These are phyloP conservation scores for Arctostaphylos glauca DNA, from an alignment of 148 eudicot species.

Conservation along the genomic window DNA sequence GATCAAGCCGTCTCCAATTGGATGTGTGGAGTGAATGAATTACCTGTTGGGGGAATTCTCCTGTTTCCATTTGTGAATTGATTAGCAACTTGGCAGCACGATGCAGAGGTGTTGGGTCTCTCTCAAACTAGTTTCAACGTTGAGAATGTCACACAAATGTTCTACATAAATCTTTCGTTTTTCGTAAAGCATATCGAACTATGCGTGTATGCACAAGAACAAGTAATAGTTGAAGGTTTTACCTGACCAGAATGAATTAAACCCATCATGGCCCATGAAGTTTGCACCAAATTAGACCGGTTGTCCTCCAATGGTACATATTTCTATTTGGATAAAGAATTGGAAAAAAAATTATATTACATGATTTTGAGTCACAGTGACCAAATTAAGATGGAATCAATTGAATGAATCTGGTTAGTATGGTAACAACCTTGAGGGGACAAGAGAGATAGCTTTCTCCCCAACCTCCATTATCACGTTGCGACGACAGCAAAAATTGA, in stretches of 20 bases:
- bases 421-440: slow-evolving; percentile 32
- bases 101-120: slow-evolving; percentile 43
- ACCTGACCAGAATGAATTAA: slow-evolving; percentile 36
- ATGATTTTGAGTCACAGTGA: neutral
- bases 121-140: slow-evolving; percentile 22
- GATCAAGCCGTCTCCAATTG: no score
- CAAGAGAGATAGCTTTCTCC: slow-evolving; percentile 54
- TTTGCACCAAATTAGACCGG: slow-evolving; percentile 38
- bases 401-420: no score
- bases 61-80: slow-evolving; percentile 39
- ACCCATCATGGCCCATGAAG: slow-evolving; percentile 38
- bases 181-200: no score
- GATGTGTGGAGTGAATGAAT: neutral
- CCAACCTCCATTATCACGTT: slow-evolving; percentile 46
- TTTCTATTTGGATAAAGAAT: slow-evolving; percentile 18
- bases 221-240: neutral
- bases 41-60: slow-evolving; percentile 38
- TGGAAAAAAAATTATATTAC: neutral
- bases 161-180: no score
- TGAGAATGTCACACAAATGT: neutral
- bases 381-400: neutral
- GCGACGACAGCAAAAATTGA: slow-evolving; percentile 31
- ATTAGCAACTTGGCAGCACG: slow-evolving; percentile 39
- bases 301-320: slow-evolving; percentile 36
- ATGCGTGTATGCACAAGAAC: neutral